A percentile compares a stretch with the other conserved stretches of the same genome.
These are phyloP conservation scores for Leccinum subgranulosum DNA, from an alignment of 768 basidiomycete genomes.

Conservation along the genomic window DNA sequence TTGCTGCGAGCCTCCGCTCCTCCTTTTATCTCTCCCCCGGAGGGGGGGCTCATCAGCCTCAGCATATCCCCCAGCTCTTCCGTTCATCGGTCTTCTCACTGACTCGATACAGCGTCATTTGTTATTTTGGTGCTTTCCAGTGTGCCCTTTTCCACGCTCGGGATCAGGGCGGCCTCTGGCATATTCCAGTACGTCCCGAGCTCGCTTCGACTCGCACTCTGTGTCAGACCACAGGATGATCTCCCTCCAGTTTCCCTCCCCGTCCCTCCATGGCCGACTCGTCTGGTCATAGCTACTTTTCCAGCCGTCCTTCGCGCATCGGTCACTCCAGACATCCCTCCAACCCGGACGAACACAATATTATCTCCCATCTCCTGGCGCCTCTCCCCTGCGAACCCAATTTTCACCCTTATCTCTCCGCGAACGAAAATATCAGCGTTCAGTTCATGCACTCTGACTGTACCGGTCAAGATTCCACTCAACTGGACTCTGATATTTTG, in stretches of 20 bases:
- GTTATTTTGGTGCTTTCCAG: slow-evolving; percentile 3
- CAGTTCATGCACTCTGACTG: slow-evolving; percentile 29
- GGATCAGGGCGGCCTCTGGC: slow-evolving; percentile 14
- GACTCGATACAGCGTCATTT: slow-evolving; percentile 5
- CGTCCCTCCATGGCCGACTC: slow-evolving; percentile 21
- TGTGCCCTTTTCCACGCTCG: slow-evolving; percentile 31
- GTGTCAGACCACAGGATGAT: slow-evolving; percentile 21
- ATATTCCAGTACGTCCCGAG: slow-evolving; percentile 20
- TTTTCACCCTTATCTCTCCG: slow-evolving; percentile 14
- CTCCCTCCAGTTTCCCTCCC: slow-evolving; percentile 8
- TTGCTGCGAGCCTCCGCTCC: slow-evolving; percentile 23
- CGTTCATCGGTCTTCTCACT: slow-evolving; percentile 3
- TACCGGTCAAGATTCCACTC: slow-evolving; percentile 18
- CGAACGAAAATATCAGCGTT: slow-evolving; percentile 26
- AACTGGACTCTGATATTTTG: slow-evolving; percentile 28
- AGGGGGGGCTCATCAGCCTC: background rate
- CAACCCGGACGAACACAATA: slow-evolving; percentile 13
- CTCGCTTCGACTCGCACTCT: slow-evolving; percentile 6
- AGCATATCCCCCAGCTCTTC: slow-evolving; percentile 7
- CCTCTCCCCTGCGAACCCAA: slow-evolving; percentile 13
- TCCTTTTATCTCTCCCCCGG: slow-evolving; percentile 31
- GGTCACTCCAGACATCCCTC: slow-evolving; percentile 12
- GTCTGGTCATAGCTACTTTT: slow-evolving; percentile 12
- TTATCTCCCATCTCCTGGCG: slow-evolving; percentile 17
- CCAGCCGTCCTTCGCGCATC: slow-evolving; percentile 10